These are phyloP conservation scores for Plasmodium vivax DNA, from an alignment of 169 alveolate genomes.

Conservation along the genomic window DNA sequence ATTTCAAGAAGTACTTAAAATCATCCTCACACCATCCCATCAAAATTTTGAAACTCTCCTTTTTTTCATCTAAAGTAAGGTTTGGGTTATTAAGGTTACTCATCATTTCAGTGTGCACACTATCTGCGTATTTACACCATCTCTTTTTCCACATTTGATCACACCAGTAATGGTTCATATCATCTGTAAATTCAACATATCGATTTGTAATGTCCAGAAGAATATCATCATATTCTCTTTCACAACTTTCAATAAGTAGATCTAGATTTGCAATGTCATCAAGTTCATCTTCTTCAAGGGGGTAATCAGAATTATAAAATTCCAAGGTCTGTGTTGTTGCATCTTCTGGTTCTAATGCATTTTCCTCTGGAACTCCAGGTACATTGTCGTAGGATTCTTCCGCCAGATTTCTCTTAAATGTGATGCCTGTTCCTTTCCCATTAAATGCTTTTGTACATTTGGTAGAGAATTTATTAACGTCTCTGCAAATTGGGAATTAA, in stretches of 20 bases:
- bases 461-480: background rate
- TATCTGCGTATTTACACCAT: constrained; percentile 1
- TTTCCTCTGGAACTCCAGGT: background rate
- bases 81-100: background rate
- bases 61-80: background rate
- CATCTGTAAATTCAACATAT: background rate
- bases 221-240: background rate
- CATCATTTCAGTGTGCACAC: background rate
- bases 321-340: background rate
- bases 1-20: background rate
- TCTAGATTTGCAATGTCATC: background rate
- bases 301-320: background rate
- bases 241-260: background rate
- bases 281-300: background rate
- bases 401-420: background rate
- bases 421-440: background rate
- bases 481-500: background rate
- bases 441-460: background rate
- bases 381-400: background rate
- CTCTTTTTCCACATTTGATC: background rate
- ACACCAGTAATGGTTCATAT: constrained; percentile 1
- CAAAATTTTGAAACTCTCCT: background rate
- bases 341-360: background rate
- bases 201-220: background rate
- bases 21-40: background rate